Evolutionary conservation across 495 filamentous ascomycete species (phyloP).

Genomic region (Hypoxylon perforatum): DNA sequence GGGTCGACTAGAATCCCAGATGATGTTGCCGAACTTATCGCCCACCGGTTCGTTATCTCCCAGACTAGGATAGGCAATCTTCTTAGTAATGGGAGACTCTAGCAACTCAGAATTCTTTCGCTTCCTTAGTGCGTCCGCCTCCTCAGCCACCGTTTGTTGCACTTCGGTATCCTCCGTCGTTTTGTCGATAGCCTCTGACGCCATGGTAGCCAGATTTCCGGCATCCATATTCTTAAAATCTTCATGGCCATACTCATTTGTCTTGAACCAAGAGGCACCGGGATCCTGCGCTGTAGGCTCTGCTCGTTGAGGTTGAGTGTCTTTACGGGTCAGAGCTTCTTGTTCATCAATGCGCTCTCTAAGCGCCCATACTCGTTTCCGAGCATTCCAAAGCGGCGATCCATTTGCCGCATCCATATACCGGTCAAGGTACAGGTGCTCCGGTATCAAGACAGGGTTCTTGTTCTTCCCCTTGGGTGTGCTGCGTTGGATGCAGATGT

Average conservation of each 20-base stretch:
- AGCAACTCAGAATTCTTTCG: background rate
- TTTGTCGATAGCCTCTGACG: constrained; percentile 2
- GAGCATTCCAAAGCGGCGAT: constrained; percentile 66
- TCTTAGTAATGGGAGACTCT: constrained; percentile 10
- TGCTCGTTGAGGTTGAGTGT: background rate
- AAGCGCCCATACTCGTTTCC: constrained; percentile 78
- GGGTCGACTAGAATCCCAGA: constrained; percentile 21
- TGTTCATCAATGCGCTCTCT: constrained; percentile 71
- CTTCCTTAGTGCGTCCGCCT: constrained; percentile 4
- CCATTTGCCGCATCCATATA: constrained; percentile 78
- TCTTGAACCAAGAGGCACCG: background rate
- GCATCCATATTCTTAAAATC: constrained; percentile 7
- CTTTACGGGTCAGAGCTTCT: constrained; percentile 42
- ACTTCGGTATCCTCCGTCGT: constrained; percentile 1
- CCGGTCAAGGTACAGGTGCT: constrained; percentile 86
- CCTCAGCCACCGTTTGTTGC: constrained; percentile 2
- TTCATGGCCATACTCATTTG: background rate
- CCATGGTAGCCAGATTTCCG: constrained; percentile 6
- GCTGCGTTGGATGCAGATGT: constrained; percentile 87
- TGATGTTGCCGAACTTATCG: constrained; percentile 26
- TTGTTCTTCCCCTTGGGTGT: constrained; percentile 78
- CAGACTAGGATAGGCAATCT: background rate
- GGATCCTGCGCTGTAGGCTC: background rate
- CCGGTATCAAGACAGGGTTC: constrained; percentile 77
- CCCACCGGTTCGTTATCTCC: background rate